Evolutionary conservation across 768 basidiomycete genomes (phyloP).

Genomic region (Rhizopogon vesiculosus): DNA sequence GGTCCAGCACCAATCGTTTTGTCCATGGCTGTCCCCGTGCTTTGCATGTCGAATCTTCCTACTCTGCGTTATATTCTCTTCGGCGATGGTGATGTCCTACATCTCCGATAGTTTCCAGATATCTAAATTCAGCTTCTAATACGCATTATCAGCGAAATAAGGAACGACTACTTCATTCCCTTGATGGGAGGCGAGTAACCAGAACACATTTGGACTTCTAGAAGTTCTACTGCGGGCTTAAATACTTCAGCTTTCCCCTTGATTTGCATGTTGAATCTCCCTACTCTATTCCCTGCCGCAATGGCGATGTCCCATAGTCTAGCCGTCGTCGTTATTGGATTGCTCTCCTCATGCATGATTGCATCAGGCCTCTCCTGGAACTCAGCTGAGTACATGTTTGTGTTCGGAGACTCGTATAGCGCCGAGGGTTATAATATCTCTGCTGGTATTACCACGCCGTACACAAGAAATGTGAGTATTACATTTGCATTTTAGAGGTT

Average conservation of each 20-base stretch:
- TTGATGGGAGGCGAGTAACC: too few species aligned
- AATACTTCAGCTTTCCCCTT: too few species aligned
- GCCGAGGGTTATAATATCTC: constrained; percentile 52
- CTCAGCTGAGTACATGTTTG: constrained; percentile 49
- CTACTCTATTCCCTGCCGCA: too few species aligned
- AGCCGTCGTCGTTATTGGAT: background rate
- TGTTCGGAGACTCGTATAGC: constrained; percentile 64
- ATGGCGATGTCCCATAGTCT: background rate
- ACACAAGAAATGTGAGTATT: constrained; percentile 43
- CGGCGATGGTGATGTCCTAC: constrained; percentile 10
- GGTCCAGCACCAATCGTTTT: too few species aligned
- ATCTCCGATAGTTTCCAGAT: too few species aligned
- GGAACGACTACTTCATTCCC: too few species aligned
- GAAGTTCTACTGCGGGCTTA: too few species aligned
- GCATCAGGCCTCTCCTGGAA: constrained; percentile 40
- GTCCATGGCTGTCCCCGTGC: too few species aligned
- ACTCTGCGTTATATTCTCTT: background rate
- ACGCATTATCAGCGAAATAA: too few species aligned
- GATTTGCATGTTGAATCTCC: too few species aligned
- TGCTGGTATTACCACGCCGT: constrained; percentile 46
- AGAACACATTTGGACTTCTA: too few species aligned
- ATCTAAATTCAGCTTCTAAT: too few species aligned
- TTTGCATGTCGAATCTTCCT: background rate
- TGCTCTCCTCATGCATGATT: constrained; percentile 6
- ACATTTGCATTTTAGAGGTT: background rate